These are phyloP conservation scores for Kuraishia hungarica DNA, from an alignment of 805 yeast species.

Conservation along the genomic window DNA sequence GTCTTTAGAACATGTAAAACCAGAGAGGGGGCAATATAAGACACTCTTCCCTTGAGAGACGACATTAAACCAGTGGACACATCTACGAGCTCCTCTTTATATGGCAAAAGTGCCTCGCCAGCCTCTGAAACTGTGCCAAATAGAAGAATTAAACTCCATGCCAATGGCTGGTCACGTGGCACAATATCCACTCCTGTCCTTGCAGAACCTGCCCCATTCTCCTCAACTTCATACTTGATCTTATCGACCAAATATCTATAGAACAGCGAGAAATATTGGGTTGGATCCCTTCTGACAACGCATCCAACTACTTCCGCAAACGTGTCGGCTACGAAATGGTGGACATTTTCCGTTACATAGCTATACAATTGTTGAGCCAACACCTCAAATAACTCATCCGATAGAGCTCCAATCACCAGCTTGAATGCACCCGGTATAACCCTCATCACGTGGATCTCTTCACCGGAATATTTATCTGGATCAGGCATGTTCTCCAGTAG, in stretches of 20 bases:
- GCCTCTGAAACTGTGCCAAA: constrained; percentile 68
- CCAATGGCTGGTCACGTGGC: constrained; percentile 71
- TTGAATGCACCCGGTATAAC: constrained; percentile 29
- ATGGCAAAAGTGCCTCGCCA: constrained; percentile 36
- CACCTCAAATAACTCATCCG: constrained; percentile 41
- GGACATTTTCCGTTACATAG: constrained; percentile 51
- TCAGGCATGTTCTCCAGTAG: constrained; percentile 59
- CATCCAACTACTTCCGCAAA: constrained; percentile 68
- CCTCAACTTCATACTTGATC: constrained; percentile 58
- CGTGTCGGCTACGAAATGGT: constrained; percentile 54
- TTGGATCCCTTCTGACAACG: constrained; percentile 57
- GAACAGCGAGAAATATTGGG: constrained; percentile 32
- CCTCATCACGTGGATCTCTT: constrained; percentile 36
- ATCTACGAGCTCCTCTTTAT: constrained; percentile 35
- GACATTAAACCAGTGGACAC: constrained; percentile 36
- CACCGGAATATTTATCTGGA: constrained; percentile 38
- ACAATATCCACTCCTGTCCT: constrained; percentile 58
- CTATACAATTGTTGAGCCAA: constrained; percentile 42
- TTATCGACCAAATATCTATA: constrained; percentile 37
- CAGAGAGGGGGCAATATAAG: constrained; percentile 50
- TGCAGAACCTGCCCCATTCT: constrained; percentile 73
- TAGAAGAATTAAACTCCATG: constrained; percentile 61
- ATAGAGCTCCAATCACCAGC: constrained; percentile 47
- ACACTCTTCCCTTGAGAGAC: constrained; percentile 56
- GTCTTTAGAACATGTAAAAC: constrained; percentile 57